A percentile compares a stretch with the other conserved stretches of the same genome.
Evolutionary conservation across 352 stramenopile genomes (phyloP).

Genomic region (Aphanomyces stellatus): DNA sequence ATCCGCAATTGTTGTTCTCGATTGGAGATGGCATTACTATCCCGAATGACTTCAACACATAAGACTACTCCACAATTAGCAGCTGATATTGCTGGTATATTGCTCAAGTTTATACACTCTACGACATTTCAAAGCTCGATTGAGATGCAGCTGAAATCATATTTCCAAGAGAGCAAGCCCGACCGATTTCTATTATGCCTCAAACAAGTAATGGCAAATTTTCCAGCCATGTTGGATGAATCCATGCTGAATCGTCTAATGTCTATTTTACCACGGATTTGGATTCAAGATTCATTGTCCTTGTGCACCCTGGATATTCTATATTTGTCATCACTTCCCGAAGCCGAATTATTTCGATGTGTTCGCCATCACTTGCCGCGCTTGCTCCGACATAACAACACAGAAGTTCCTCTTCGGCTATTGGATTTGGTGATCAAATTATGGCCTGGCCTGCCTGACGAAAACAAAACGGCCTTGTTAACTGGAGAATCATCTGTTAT

Average conservation of each 20-base stretch:
- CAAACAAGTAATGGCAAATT: conserved; percentile 37
- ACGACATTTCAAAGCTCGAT: not conserved
- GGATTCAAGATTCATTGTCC: not conserved
- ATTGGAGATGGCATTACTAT: not conserved
- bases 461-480: not conserved
- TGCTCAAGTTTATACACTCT: conserved; percentile 22
- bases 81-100: conserved; percentile 53
- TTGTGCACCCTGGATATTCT: not conserved
- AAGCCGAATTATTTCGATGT: not conserved
- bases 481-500: not conserved
- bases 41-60: conserved; percentile 23
- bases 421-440: not conserved
- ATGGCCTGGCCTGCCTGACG: not conserved
- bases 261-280: conserved; percentile 39
- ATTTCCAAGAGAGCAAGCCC: conserved; percentile 16
- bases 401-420: not conserved
- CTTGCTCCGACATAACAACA: not conserved
- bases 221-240: conserved; percentile 42
- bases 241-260: conserved; percentile 65
- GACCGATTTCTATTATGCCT: conserved; percentile 1
- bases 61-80: conserved; percentile 44
- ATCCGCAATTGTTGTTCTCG: not conserved
- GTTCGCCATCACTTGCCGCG: not conserved
- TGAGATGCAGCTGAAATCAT: not conserved
- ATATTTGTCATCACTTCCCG: not conserved